phyloP scores from a whole-genome alignment of 179 eudicot species.

The Nepenthes alata region DNA sequence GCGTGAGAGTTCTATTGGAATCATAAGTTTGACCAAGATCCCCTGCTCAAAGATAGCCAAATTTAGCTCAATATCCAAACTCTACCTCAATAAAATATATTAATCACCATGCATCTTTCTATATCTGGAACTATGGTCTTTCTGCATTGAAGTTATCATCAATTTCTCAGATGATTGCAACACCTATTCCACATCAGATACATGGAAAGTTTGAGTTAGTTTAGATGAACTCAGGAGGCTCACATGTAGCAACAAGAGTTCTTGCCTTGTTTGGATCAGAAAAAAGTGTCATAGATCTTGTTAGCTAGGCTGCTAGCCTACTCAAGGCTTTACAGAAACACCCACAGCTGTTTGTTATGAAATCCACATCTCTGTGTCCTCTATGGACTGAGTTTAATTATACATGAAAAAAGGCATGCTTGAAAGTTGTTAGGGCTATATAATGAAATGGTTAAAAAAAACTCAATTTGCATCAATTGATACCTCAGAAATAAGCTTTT shows the following conservation, averaged over 20 bases:
- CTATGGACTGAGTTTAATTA: not conserved
- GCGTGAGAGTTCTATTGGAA: conserved; percentile 30
- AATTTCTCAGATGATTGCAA: not conserved
- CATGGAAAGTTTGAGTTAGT: too few relatives aligned
- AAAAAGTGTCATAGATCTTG: too few relatives aligned
- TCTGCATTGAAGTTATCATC: not conserved
- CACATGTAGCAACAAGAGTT: too few relatives aligned
- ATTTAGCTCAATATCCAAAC: not conserved
- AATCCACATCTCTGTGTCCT: not conserved
- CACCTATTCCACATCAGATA: too few relatives aligned
- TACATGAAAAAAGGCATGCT: not conserved
- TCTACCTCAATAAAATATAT: not conserved
- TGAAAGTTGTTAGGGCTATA: not conserved
- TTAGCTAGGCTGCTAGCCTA: too few relatives aligned
- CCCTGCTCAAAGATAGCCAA: conserved; percentile 13
- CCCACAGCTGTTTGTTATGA: not conserved
- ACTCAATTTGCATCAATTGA: not conserved
- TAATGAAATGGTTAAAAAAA: not conserved
- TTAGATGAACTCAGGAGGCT: too few relatives aligned
- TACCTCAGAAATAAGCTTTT: not conserved
- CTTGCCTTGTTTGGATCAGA: too few relatives aligned
- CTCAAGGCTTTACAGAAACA: too few relatives aligned
- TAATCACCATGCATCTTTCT: not conserved
- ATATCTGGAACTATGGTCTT: not conserved
- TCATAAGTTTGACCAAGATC: conserved; percentile 41